A percentile compares a stretch with the other conserved stretches of the same genome.
phyloP scores from a whole-genome alignment of 495 filamentous ascomycete genomes.

The Pseudevernia furfuracea region DNA sequence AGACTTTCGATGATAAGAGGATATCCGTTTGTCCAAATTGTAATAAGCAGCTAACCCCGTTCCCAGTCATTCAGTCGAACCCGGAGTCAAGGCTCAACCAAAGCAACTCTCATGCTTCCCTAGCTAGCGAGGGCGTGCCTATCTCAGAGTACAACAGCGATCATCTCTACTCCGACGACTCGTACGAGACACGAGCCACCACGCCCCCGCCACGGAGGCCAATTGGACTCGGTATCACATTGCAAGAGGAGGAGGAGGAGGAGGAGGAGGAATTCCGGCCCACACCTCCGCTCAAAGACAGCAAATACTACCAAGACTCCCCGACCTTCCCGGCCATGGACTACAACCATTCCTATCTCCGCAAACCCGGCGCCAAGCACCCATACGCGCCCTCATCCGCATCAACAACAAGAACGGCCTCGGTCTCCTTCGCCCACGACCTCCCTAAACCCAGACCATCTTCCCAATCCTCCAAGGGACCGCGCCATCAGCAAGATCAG shows the following conservation, averaged over 20 bases:
- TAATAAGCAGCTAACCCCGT: background rate
- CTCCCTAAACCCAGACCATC: background rate
- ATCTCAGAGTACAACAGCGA: background rate
- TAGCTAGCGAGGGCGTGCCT: background rate
- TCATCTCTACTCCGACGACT: constrained; percentile 1
- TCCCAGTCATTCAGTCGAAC: background rate
- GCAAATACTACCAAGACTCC: background rate
- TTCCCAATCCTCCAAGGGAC: background rate
- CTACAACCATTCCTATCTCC: background rate
- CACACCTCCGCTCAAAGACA: background rate
- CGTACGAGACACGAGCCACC: background rate
- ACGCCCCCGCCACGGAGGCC: background rate
- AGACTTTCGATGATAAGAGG: background rate
- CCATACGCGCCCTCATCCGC: background rate
- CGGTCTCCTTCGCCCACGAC: background rate
- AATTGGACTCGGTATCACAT: background rate
- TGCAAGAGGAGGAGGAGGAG: background rate
- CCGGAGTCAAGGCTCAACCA: background rate
- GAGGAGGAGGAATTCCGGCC: background rate
- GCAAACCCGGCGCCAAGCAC: background rate
- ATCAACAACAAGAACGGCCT: background rate
- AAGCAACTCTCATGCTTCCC: background rate
- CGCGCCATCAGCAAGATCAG: background rate
- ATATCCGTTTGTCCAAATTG: background rate
- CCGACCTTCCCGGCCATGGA: background rate